Evolutionary conservation across 306 rosid genomes (phyloP), one percentile per base, ranked within the genome.

Genomic region (Pterocarpus macrocarpus): DNA sequence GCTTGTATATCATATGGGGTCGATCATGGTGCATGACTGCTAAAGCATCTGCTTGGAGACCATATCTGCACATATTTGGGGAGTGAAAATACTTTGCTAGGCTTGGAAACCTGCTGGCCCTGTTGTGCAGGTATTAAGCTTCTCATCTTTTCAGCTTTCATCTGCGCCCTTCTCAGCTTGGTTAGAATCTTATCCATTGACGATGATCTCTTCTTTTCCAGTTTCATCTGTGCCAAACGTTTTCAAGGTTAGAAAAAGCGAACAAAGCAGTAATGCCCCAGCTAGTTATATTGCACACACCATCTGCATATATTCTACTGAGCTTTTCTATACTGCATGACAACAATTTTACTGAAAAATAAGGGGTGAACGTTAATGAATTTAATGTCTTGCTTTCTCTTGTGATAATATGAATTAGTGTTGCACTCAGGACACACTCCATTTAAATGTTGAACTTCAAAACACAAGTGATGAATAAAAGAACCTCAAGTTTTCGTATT

Each of bases 151-250:
- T 89, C 92, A 47, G 97, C 97, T 87, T 85, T 91, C 80, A 81
- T 82, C 84, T 91, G 91, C 13, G 95, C 91, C 70, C 77, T 83
- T 82, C 95, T 90, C 86, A 92, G 87, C 83, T 89, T 91, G 86
- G 85, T 87, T 82, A 87, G 70, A 66, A 95, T 92, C 92, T 84
- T 95, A 47, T 95, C 95, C 91, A 95, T 89, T 9, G 94, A 81
- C n/a, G 92, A 85, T 2, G 97, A 89, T 86, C 90, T 91, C 84
- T 83, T 90, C 94, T 86, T 92, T 80, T 95, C 98, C 82, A 92
- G 82, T 75, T 89, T 89, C 97, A 92, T 83, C 98, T 95, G 97
- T 81, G 63, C 66, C 85, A 82, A 73, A 76, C 50, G 55, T 30
- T 63, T 75, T 11, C 62, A 59, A 36, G 3, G 65, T 87, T 56